These are phyloP conservation scores for Halophytophthora polymorphica DNA, from an alignment of 352 stramenopile genomes.

Conservation along the genomic window DNA sequence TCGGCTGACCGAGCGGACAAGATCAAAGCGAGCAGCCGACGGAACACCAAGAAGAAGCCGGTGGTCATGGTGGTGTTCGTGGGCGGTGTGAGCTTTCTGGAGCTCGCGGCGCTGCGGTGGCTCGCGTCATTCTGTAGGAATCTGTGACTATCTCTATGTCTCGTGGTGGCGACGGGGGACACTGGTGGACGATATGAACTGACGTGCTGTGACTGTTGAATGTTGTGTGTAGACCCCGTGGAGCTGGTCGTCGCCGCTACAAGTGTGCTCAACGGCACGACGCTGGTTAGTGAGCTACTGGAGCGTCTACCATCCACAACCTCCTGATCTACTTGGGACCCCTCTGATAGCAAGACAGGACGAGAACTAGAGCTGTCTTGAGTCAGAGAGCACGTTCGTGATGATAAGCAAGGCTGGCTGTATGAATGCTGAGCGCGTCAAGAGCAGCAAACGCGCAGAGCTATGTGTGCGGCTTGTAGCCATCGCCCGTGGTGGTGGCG, in stretches of 20 bases:
- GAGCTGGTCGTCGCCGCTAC: conserved; percentile 62
- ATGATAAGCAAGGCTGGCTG: too few species aligned
- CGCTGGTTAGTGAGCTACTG: conserved; percentile 49
- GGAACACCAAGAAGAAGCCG: conserved; percentile 36
- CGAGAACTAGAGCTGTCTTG: background rate
- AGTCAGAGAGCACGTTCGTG: background rate
- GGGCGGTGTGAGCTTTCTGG: conserved; percentile 64
- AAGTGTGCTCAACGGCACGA: conserved; percentile 52
- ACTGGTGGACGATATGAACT: background rate
- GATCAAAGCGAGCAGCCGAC: conserved; percentile 8
- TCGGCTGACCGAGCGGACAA: conserved; percentile 12
- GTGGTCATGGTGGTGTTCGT: conserved; percentile 69
- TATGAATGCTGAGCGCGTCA: too few species aligned
- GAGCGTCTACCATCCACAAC: conserved; percentile 41
- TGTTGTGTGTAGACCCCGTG: conserved; percentile 37
- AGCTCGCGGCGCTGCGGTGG: conserved; percentile 75
- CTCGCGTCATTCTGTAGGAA: conserved; percentile 60
- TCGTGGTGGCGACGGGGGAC: background rate
- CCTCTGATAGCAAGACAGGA: background rate
- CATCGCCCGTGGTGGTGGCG: conserved; percentile 57
- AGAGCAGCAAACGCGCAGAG: conserved; percentile 5
- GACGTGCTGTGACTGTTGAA: conserved; percentile 2
- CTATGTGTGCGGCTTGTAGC: conserved; percentile 59
- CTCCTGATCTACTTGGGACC: conserved; percentile 2
- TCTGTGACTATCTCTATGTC: background rate